Evolutionary conservation across 2,329 filamentous ascomycete genomes (phyloP), one percentile per base, ranked within the genome.

Genomic region (Alternaria angustiovoidea): DNA sequence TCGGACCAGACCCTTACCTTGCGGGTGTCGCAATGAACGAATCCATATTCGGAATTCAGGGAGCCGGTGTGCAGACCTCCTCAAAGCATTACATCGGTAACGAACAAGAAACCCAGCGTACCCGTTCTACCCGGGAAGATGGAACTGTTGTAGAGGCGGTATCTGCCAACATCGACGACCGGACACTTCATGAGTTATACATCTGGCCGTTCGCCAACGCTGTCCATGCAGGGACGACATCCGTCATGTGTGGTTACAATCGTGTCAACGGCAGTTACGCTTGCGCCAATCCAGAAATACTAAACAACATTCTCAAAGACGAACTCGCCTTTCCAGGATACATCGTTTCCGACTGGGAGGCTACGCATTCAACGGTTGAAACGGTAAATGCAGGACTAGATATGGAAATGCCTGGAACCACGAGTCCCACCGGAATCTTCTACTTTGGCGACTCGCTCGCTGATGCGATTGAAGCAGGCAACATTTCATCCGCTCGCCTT

Each of bases 171-270:
- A 79, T 89, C 2, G 85, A 69, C 28, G 64, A 66, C n/a, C 56
- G 54, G 20, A 0, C 82, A 85, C 36, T 89, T 88, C 67, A 79
- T 88, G 7, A 57, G 24, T n/a, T 28, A 2, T 57, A 57, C 32
- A 22, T 88, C 1, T 90, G 87, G 84, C 88, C 89, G 0, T 91
- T 90, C 61, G 83, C 86, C 61, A 86, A 90, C 58, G 84, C 86
- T 0, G 76, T 91, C 3, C 80, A 76, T 11, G 86, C 87, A 4
- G 87, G 87, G 0, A 84, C 83, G 0, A 84, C 81, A 0, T 85
- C 84, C 0, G 77, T 89, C 39, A 90, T 90, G 88, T 90, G 54
- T 5, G 16, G 22, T 5, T 57, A 52, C 48, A n/a, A 46, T 5
- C 63, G 79, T 74, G 0, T 82, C 49, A 70, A 82, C 8, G 12